phyloP scores from a whole-genome alignment of 2,329 filamentous ascomycete genomes.

The Penicillium sp. region DNA sequence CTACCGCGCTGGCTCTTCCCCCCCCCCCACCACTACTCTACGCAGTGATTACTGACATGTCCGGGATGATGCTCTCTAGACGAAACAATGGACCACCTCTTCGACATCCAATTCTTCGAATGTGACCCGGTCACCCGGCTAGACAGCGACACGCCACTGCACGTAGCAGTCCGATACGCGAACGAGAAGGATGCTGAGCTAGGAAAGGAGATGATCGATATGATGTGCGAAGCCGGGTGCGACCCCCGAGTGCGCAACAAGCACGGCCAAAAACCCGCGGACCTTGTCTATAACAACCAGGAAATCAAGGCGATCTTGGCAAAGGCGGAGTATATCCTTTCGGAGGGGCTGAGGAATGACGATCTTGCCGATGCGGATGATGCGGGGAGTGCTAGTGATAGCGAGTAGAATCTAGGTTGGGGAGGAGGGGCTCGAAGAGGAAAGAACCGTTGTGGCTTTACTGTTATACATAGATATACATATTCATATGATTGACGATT shows the following conservation, averaged over 20 bases:
- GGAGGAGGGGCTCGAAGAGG: too few species aligned
- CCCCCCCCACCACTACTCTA: background rate
- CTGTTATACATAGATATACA: conserved; percentile 27
- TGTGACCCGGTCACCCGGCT: conserved; percentile 53
- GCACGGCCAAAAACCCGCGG: conserved; percentile 51
- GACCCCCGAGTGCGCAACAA: conserved; percentile 55
- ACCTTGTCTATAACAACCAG: conserved; percentile 50
- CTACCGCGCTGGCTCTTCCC: too few species aligned
- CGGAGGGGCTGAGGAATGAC: conserved; percentile 47
- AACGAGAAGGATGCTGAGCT: conserved; percentile 52
- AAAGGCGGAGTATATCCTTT: conserved; percentile 53
- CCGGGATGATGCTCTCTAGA: conserved; percentile 33
- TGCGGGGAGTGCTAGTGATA: conserved; percentile 48
- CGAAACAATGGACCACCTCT: conserved; percentile 53
- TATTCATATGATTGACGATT: conserved; percentile 24
- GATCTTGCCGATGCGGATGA: conserved; percentile 41
- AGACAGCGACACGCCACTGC: conserved; percentile 53
- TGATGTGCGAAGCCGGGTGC: conserved; percentile 56
- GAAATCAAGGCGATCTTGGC: conserved; percentile 48
- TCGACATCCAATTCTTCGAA: conserved; percentile 55
- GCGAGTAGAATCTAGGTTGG: conserved; percentile 34
- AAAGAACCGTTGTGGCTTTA: background rate
- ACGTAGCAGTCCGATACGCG: conserved; percentile 51
- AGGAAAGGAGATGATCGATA: conserved; percentile 52
- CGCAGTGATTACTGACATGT: background rate